phyloP scores from a whole-genome alignment of 768 basidiomycete genomes.

The Rubroboletus satanas region DNA sequence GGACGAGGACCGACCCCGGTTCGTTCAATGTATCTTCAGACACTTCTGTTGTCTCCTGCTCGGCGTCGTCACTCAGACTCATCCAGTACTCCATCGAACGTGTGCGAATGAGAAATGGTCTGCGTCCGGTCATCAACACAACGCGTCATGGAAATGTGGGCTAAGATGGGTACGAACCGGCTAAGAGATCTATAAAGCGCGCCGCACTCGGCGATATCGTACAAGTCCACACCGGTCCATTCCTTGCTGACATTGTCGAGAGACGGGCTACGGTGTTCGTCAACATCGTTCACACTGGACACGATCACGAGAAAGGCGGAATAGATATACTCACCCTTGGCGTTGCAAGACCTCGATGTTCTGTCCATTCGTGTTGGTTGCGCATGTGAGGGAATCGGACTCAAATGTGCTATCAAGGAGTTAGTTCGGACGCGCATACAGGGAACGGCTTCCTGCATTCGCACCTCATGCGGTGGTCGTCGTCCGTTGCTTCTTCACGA shows the following conservation, averaged over 20 bases:
- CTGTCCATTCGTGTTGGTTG: background rate
- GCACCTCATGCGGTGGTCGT: background rate
- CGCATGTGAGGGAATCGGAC: background rate
- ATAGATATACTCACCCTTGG: constrained; percentile 1
- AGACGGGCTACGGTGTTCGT: constrained; percentile 4
- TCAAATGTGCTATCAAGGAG: background rate
- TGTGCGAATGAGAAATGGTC: background rate
- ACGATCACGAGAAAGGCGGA: background rate
- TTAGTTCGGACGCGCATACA: background rate
- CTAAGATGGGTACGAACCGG: constrained; percentile 2
- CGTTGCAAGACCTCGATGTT: background rate
- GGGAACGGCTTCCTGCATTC: background rate
- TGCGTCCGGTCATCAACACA: background rate
- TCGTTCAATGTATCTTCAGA: background rate
- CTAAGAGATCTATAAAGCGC: background rate
- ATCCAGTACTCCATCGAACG: background rate
- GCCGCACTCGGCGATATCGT: constrained; percentile 7
- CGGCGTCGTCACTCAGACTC: background rate
- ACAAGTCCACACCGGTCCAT: background rate
- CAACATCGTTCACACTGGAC: background rate
- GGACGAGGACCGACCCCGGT: background rate
- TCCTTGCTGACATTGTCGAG: background rate
- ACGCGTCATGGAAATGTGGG: too few species aligned
- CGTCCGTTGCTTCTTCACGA: background rate
- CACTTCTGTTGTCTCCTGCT: background rate